Evolutionary conservation across 2,329 filamentous ascomycete species (phyloP).

Genomic region (Hypocreales sp.): DNA sequence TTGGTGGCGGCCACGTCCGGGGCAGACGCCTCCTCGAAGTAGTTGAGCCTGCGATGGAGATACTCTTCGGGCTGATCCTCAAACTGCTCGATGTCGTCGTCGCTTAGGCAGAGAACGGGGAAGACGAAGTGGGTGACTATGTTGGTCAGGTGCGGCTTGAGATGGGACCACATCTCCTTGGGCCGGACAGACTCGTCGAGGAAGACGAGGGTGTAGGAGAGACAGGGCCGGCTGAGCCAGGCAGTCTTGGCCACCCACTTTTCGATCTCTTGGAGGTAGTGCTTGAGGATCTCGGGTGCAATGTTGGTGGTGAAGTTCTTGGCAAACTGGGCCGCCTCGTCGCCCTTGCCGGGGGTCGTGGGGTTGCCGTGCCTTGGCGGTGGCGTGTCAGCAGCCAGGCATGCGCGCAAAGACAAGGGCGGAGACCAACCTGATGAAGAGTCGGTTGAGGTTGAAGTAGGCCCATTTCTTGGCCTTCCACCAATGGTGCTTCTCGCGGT

Average conservation of each 20-base stretch:
- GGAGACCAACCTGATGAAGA: conserved; percentile 62
- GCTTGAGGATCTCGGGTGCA: conserved; percentile 89
- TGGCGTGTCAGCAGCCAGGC: background rate
- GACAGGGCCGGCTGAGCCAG: conserved; percentile 87
- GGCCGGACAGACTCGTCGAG: conserved; percentile 95
- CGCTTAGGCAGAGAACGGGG: conserved; percentile 80
- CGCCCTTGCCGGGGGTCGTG: conserved; percentile 53
- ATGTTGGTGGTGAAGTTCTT: conserved; percentile 86
- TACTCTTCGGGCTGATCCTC: conserved; percentile 92
- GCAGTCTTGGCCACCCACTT: conserved; percentile 91
- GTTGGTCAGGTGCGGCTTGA: conserved; percentile 87
- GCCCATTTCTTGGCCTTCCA: conserved; percentile 99
- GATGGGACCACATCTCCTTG: conserved; percentile 89
- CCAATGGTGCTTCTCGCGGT: conserved; percentile 91
- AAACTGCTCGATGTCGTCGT: conserved; percentile 88
- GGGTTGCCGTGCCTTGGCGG: conserved; percentile 72
- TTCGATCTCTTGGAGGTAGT: conserved; percentile 87
- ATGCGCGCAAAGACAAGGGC: background rate
- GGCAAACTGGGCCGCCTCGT: conserved; percentile 67
- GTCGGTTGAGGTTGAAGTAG: conserved; percentile 90
- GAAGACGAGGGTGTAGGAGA: conserved; percentile 89
- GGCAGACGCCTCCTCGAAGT: conserved; percentile 90
- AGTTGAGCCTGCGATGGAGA: conserved; percentile 91
- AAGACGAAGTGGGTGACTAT: conserved; percentile 92
- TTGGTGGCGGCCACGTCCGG: conserved; percentile 94